Percentiles rank a stretch among this genome's conserved stretches.
Evolutionary conservation across 768 basidiomycete genomes (phyloP).

Genomic region (Boletus pseudo-olivaceus): DNA sequence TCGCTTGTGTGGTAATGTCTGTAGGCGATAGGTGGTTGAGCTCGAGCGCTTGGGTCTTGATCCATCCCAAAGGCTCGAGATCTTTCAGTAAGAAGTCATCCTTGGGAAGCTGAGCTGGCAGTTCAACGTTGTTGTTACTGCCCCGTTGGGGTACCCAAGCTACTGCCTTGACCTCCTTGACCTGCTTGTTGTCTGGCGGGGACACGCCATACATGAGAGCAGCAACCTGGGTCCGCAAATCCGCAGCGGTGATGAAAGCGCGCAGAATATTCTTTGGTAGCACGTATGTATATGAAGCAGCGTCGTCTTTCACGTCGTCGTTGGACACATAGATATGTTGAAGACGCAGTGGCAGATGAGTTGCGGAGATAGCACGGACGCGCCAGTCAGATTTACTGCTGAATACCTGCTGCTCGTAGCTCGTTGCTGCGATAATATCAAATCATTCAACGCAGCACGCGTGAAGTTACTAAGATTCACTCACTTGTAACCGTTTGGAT

Average conservation of each 20-base stretch:
- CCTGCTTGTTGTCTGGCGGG: slow-evolving; percentile 94
- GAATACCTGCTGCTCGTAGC: slow-evolving; percentile 98
- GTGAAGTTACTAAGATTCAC: slow-evolving; percentile 20
- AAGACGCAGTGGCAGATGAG: slow-evolving; percentile 90
- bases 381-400: slow-evolving; percentile 99
- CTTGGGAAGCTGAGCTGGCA: slow-evolving; percentile 85
- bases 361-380: slow-evolving; percentile 95
- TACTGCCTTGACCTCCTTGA: slow-evolving; percentile 97
- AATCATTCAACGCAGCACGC: background rate
- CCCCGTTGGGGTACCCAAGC: slow-evolving; percentile 99
- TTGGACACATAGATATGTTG: slow-evolving; percentile 99
- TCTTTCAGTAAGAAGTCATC: slow-evolving; percentile 96
- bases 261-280: slow-evolving; percentile 96
- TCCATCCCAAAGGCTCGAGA: slow-evolving; percentile 92
- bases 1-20: slow-evolving; percentile 92
- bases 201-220: slow-evolving; percentile 92
- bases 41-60: slow-evolving; percentile 95
- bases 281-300: slow-evolving; percentile 90
- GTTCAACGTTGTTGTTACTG: slow-evolving; percentile 90
- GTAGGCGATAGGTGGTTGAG: slow-evolving; percentile 88
- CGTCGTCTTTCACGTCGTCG: slow-evolving; percentile 98
- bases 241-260: slow-evolving; percentile 89
- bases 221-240: slow-evolving; percentile 94
- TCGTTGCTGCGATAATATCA: slow-evolving; percentile 58
- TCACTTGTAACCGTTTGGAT: slow-evolving; percentile 92